A percentile compares a stretch with the other conserved stretches of the same genome.
phyloP scores from a whole-genome alignment of 2,329 filamentous ascomycete species.

The Sclerotinia borealis region DNA sequence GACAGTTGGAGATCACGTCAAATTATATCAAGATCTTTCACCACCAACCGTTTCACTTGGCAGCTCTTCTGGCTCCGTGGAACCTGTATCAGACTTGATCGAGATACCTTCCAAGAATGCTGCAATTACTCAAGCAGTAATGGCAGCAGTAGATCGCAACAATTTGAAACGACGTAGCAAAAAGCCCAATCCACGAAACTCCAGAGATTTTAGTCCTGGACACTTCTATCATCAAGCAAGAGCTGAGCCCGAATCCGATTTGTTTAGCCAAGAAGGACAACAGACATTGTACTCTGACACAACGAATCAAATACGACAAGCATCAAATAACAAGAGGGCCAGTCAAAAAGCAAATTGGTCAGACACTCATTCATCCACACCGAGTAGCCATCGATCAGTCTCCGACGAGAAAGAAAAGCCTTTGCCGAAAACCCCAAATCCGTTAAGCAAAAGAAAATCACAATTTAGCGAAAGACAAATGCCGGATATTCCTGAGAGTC shows the following conservation, averaged over 20 bases:
- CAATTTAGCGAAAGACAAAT: constrained; percentile 1
- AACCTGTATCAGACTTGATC: background rate
- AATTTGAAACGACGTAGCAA: background rate
- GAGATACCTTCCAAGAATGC: background rate
- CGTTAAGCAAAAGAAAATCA: background rate
- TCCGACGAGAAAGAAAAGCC: background rate
- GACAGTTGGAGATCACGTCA: background rate
- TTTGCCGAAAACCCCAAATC: background rate
- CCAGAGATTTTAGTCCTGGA: background rate
- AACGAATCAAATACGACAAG: background rate
- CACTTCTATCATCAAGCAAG: background rate
- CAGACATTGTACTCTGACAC: background rate
- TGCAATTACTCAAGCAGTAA: background rate
- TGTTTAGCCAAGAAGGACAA: background rate
- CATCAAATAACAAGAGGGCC: background rate
- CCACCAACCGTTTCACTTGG: background rate
- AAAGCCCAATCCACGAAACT: background rate
- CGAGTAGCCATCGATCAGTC: background rate
- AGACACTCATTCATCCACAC: background rate
- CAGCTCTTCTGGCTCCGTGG: background rate
- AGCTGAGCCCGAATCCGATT: background rate
- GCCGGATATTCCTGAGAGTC: constrained; percentile 1
- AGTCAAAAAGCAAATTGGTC: background rate
- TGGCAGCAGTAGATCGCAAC: background rate
- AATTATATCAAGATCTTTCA: constrained; percentile 2